phyloP scores from a whole-genome alignment of 2,329 filamentous ascomycete genomes.

The Geosmithia morbida region DNA sequence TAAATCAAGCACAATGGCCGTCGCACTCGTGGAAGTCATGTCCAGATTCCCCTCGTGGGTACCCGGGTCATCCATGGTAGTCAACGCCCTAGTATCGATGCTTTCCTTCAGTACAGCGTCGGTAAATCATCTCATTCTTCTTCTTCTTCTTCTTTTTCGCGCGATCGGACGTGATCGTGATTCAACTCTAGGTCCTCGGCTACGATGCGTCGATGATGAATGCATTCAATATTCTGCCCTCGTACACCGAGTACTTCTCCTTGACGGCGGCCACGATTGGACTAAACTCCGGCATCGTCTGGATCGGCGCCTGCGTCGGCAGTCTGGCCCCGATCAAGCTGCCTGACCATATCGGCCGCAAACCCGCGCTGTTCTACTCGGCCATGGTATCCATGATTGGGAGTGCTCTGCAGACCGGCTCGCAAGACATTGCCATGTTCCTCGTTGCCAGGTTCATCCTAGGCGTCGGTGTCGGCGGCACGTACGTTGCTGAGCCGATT shows the following conservation, averaged over 20 bases:
- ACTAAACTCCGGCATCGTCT: slow-evolving; percentile 1
- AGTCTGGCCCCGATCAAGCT: not conserved
- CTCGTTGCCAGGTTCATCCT: slow-evolving; percentile 29
- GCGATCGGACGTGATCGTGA: no score
- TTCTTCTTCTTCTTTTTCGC: no score
- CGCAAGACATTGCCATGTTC: slow-evolving; percentile 38
- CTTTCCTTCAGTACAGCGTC: no score
- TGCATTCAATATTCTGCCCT: no score
- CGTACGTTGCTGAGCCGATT: slow-evolving; percentile 26
- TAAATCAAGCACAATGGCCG: no score
- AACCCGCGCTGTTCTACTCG: not conserved
- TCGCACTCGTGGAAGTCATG: no score
- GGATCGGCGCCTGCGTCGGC: not conserved
- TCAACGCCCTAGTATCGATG: no score
- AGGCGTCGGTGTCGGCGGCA: slow-evolving; percentile 27
- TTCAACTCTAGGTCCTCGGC: no score
- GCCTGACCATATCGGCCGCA: not conserved
- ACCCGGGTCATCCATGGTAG: no score
- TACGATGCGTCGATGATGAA: no score
- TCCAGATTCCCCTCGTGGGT: no score
- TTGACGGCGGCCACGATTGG: not conserved
- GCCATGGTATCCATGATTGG: not conserved
- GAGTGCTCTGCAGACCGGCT: slow-evolving; percentile 23
- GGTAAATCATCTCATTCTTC: no score
- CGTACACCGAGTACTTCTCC: not conserved